Base-by-base conservation (phyloP, 2,329 filamentous ascomycete species). In the Thielaviopsis musarum region DNA sequence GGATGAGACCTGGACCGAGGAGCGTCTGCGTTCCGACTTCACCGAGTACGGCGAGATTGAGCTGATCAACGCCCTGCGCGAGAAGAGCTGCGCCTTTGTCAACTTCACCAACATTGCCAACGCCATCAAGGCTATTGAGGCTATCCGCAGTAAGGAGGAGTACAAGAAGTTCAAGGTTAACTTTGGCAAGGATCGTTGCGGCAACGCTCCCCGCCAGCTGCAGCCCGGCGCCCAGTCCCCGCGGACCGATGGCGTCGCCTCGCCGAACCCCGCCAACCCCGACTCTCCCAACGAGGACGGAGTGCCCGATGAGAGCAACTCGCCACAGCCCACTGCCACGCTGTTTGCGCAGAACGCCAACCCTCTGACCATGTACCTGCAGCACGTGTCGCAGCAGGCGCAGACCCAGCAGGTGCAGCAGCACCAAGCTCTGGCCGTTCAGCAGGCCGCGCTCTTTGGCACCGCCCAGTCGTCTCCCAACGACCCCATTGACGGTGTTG, bases 31-130 rank as follows among this genome's bases (percentile, higher is more conserved):
- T 68, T 90, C 96, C 70, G 93, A 98, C 73, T 98, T 98, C 71
- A 88, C 91, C 38, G 91, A 97, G 70, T 97, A 88, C 67, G 93
- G 93, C 65, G 93, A 98, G 73, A 97, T 98, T 67, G 93, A 98
- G 74, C 77, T 98, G 64, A 90, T 98, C 64, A 98, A 98, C 73
- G 88, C 93, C 17, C 77, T 98, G 62, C 85, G 93, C 58, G 93
- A 98, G 77, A 98, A 98, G 83, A 96, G 91, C 75, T 98, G 93
- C 71, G 93, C 93, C 0, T 98, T 98, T 70, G 93, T 98, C 70
- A 98, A 98, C 75, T 98, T 98, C 71, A 98, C 93, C 69, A 98
- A 98, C 75, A 98, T 98, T 69, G 93, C 93, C 69, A 98, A 98
- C 67, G 93, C 93, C 56, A 98, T 98, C 77, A 98, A 98, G 77